Conservation (phyloP, 2,329 filamentous ascomycete species). For the Beauveria sp. region DNA sequence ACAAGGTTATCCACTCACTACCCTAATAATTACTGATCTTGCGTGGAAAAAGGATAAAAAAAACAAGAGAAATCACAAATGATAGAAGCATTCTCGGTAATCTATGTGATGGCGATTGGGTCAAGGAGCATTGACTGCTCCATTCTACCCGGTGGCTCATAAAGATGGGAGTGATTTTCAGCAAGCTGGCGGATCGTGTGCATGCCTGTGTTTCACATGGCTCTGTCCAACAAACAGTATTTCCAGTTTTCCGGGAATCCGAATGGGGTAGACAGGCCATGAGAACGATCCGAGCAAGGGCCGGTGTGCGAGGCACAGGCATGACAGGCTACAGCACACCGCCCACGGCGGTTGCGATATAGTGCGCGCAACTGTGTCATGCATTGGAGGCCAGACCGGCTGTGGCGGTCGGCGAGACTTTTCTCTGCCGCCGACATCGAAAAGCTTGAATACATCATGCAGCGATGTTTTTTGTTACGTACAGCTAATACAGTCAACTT, state of each 20-base stretch:
- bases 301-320: neutral
- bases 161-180: neutral
- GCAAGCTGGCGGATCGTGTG: neutral
- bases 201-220: conserved; percentile 1
- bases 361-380: neutral
- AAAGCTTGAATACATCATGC: neutral
- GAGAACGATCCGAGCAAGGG: neutral
- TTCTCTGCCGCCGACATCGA: neutral
- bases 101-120: neutral
- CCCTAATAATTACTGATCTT: neutral
- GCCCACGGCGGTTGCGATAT: neutral
- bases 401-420: neutral
- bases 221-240: neutral
- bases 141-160: neutral
- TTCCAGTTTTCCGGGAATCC: conserved; percentile 1
- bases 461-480: neutral
- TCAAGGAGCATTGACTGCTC: neutral
- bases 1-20: neutral
- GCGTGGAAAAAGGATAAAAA: neutral
- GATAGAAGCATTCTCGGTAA: neutral
- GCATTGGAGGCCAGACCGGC: neutral
- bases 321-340: neutral
- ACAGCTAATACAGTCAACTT: neutral
- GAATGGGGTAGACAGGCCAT: neutral
- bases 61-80: neutral